These are phyloP conservation scores for Jackrogersella minutella DNA, from an alignment of 495 filamentous ascomycete genomes.

Conservation along the genomic window DNA sequence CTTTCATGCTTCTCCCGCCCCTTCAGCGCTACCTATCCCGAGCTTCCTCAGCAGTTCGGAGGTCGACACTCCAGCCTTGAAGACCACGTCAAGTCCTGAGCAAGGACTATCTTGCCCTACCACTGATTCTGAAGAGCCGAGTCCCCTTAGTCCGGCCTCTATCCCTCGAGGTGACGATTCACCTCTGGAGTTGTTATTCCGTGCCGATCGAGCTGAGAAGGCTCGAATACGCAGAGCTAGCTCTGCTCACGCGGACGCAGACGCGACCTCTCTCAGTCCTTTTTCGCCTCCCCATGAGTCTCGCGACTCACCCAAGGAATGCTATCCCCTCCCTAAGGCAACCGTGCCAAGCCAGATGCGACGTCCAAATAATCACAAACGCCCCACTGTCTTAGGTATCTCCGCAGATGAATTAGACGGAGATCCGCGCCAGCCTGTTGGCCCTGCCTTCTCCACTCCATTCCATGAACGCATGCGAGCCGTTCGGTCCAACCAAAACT, in stretches of 20 bases:
- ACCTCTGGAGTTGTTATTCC: conserved; percentile 88
- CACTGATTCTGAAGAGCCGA: conserved; percentile 55
- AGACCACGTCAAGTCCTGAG: conserved; percentile 43
- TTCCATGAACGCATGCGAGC: conserved; percentile 72
- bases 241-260: conserved; percentile 44
- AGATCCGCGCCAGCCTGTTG: conserved; percentile 58
- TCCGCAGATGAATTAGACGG: conserved; percentile 74
- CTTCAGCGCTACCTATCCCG: conserved; percentile 90
- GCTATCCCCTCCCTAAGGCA: conserved; percentile 44
- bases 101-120: conserved; percentile 50
- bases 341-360: conserved; percentile 35
- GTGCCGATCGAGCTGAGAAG: conserved; percentile 80
- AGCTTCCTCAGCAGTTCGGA: conserved; percentile 88
- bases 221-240: conserved; percentile 64
- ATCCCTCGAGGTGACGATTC: conserved; percentile 64
- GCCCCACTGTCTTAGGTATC: conserved; percentile 59
- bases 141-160: conserved; percentile 43
- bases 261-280: conserved; percentile 39
- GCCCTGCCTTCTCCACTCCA: conserved; percentile 72
- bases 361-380: conserved; percentile 42
- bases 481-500: conserved; percentile 47
- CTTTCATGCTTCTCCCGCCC: conserved; percentile 94
- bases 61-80: conserved; percentile 63
- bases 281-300: conserved; percentile 45
- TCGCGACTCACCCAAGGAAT: conserved; percentile 47